Percentiles rank a stretch among this genome's conserved stretches.
Conservation (phyloP, 306 rosid genomes). For the Lagenaria siceraria region DNA sequence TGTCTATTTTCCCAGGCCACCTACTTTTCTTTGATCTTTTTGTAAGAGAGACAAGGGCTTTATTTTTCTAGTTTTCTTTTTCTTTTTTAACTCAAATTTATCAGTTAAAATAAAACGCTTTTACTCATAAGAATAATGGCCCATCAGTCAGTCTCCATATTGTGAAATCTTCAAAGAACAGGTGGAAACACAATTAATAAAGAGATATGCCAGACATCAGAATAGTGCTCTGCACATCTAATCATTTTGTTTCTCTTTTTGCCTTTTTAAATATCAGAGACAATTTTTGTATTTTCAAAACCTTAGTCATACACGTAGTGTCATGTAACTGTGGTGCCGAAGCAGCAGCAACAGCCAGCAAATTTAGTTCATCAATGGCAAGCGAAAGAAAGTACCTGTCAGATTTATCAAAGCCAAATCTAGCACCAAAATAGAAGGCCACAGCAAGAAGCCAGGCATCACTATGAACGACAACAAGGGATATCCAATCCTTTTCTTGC, state of each 20-base stretch:
- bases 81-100: not conserved
- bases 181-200: not conserved
- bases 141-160: not conserved
- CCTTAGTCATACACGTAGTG: not conserved
- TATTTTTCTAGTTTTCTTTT: too few relatives aligned
- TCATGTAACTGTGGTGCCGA: not conserved
- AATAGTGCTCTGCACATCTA: not conserved
- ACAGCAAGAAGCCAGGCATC: constrained; percentile 43
- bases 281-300: not conserved
- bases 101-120: not conserved
- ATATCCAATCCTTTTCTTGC: constrained; percentile 37
- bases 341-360: not conserved
- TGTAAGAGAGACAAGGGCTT: not conserved
- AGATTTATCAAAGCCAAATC: constrained; percentile 37
- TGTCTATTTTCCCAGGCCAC: not conserved
- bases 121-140: not conserved
- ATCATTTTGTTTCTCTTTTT: not conserved
- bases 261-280: not conserved
- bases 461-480: constrained; percentile 34
- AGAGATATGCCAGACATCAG: not conserved
- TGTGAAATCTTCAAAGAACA: not conserved
- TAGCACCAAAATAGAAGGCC: constrained; percentile 41
- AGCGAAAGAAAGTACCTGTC: constrained; percentile 24
- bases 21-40: not conserved
- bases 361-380: not conserved